These are phyloP conservation scores for Pichia sp. DNA, from an alignment of 1,139 yeast genomes.

Conservation along the genomic window DNA sequence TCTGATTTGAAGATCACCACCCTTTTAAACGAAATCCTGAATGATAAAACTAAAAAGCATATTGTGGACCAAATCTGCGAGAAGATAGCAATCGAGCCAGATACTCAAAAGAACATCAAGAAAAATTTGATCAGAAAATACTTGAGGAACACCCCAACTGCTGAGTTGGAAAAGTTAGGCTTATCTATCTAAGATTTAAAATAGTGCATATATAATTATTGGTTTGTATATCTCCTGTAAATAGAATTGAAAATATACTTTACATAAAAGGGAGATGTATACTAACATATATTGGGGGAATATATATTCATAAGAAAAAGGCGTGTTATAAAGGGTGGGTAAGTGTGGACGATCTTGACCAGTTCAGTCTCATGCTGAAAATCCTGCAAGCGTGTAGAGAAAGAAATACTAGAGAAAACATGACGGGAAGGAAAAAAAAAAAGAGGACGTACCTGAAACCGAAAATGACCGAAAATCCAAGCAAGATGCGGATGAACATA, in stretches of 20 bases:
- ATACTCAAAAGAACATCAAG: conserved; percentile 42
- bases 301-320: background rate
- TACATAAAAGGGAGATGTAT: background rate
- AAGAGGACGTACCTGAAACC: background rate
- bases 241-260: conserved; percentile 1
- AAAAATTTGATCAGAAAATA: conserved; percentile 53
- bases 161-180: conserved; percentile 27
- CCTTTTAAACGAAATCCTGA: conserved; percentile 17
- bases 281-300: background rate
- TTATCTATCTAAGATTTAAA: conserved; percentile 15
- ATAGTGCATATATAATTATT: background rate
- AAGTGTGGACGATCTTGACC: background rate
- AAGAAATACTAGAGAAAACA: background rate
- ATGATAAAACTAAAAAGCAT: conserved; percentile 18
- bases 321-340: background rate
- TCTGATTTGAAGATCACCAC: conserved; percentile 21
- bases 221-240: conserved; percentile 5
- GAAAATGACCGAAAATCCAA: background rate
- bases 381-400: background rate
- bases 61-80: conserved; percentile 14
- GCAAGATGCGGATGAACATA: background rate
- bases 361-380: background rate
- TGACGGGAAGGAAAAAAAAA: background rate
- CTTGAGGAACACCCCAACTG: conserved; percentile 29
- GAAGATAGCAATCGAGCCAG: conserved; percentile 22